These are phyloP conservation scores for Lolium perenne DNA, from an alignment of 176 grass and related monocot genomes.

Conservation along the genomic window DNA sequence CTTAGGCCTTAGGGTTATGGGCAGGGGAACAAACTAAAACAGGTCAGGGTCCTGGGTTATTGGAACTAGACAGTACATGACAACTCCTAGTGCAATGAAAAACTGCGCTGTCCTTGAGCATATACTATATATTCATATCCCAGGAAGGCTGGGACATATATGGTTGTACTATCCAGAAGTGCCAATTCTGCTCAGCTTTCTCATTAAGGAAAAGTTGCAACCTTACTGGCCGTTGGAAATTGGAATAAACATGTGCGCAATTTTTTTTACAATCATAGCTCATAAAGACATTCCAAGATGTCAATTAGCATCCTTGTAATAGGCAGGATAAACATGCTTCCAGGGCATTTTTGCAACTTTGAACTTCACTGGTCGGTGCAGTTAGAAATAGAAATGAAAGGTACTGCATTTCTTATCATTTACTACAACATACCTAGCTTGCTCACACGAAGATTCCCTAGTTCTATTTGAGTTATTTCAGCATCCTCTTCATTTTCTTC, in stretches of 20 bases:
- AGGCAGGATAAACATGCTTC: constrained; percentile 15
- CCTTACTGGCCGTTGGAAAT: background rate
- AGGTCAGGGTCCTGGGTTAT: background rate
- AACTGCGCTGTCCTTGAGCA: background rate
- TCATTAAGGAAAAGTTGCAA: constrained; percentile 24
- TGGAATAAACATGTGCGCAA: background rate
- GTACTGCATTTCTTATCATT: constrained; percentile 16
- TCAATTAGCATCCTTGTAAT: constrained; percentile 10
- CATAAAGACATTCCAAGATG: background rate
- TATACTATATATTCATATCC: constrained; percentile 14
- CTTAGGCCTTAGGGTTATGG: constrained; percentile 5
- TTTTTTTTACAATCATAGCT: constrained; percentile 7
- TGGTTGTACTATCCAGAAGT: constrained; percentile 17
- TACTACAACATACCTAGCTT: constrained; percentile 72
- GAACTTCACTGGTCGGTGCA: background rate
- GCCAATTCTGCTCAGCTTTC: constrained; percentile 11
- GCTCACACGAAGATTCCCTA: constrained; percentile 88
- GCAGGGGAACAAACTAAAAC: constrained; percentile 11
- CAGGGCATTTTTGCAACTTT: background rate
- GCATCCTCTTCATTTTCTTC: constrained; percentile 54
- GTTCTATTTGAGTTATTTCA: constrained; percentile 74
- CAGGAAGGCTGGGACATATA: constrained; percentile 14
- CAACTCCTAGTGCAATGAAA: constrained; percentile 16
- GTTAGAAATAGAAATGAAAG: constrained; percentile 22
- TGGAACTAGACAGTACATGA: constrained; percentile 10